These are phyloP conservation scores for Aspergillus texensis DNA, from an alignment of 2,329 filamentous ascomycete genomes.

Conservation along the genomic window DNA sequence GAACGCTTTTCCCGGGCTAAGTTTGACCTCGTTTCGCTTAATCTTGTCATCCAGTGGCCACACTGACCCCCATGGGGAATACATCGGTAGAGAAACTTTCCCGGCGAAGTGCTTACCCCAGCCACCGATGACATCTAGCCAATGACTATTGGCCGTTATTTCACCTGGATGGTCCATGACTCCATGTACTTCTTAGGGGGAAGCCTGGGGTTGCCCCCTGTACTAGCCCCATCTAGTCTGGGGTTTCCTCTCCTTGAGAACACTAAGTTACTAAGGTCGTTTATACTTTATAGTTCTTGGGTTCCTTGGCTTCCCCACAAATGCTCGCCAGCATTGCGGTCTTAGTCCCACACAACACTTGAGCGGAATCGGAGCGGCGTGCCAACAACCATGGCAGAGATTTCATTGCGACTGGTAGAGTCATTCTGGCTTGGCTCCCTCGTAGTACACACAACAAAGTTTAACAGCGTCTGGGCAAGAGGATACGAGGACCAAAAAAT, in stretches of 20 bases:
- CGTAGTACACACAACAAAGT: background rate
- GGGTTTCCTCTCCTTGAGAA: background rate
- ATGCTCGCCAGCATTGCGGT: slow-evolving; percentile 10
- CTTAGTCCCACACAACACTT: background rate
- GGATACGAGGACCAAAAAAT: background rate
- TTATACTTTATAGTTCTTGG: slow-evolving; percentile 7
- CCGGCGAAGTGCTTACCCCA: slow-evolving; percentile 32
- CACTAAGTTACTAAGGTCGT: background rate
- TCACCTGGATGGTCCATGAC: background rate
- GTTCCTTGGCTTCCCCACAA: slow-evolving; percentile 6
- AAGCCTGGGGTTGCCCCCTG: background rate
- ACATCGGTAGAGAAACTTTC: background rate
- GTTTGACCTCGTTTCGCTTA: background rate
- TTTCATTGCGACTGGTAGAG: slow-evolving; percentile 5
- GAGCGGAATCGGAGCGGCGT: slow-evolving; percentile 14
- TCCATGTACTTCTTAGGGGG: background rate
- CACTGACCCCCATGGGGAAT: slow-evolving; percentile 12
- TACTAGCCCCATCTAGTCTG: background rate
- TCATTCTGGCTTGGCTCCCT: background rate
- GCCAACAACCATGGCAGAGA: slow-evolving; percentile 8
- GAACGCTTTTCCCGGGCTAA: slow-evolving; percentile 15
- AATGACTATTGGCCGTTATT: background rate
- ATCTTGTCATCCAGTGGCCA: background rate
- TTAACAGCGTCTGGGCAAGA: background rate
- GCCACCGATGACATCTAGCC: slow-evolving; percentile 12